phyloP scores from a whole-genome alignment of 164 flowering plant genomes.

The Magnolia changhungtana region DNA sequence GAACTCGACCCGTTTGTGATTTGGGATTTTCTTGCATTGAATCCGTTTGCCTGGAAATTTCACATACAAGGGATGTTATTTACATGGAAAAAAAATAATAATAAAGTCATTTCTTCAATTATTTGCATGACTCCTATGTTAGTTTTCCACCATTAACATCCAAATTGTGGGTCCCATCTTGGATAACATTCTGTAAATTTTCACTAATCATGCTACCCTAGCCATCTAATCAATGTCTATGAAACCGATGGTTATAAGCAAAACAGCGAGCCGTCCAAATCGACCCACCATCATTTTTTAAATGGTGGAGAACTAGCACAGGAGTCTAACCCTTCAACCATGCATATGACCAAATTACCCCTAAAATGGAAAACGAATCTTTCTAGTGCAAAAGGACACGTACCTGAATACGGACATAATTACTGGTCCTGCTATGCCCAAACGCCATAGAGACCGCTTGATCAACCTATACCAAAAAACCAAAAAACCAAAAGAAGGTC shows the following conservation, averaged over 20 bases:
- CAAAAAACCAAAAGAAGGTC: background rate
- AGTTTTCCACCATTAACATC: too few species aligned
- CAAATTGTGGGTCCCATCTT: too few species aligned
- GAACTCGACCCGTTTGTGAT: background rate
- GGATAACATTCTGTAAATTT: too few species aligned
- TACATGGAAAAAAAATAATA: background rate
- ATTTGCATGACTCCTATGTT: too few species aligned
- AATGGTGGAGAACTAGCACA: too few species aligned
- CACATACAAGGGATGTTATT: background rate
- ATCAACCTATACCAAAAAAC: slow-evolving; percentile 41
- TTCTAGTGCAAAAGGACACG: background rate
- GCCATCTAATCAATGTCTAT: too few species aligned
- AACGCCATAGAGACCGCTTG: slow-evolving; percentile 73
- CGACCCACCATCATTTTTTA: too few species aligned
- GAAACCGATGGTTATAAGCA: too few species aligned
- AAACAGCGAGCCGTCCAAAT: too few species aligned
- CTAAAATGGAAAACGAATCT: background rate
- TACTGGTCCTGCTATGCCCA: slow-evolving; percentile 29
- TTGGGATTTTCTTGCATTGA: background rate
- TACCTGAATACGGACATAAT: slow-evolving; percentile 53
- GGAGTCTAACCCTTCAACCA: too few species aligned
- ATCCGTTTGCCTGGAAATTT: slow-evolving; percentile 25
- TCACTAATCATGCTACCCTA: too few species aligned
- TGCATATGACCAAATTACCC: background rate
- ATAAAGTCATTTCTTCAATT: too few species aligned